Evolutionary conservation across 345 rosid genomes (phyloP).

Genomic region (Excoecaria agallocha): DNA sequence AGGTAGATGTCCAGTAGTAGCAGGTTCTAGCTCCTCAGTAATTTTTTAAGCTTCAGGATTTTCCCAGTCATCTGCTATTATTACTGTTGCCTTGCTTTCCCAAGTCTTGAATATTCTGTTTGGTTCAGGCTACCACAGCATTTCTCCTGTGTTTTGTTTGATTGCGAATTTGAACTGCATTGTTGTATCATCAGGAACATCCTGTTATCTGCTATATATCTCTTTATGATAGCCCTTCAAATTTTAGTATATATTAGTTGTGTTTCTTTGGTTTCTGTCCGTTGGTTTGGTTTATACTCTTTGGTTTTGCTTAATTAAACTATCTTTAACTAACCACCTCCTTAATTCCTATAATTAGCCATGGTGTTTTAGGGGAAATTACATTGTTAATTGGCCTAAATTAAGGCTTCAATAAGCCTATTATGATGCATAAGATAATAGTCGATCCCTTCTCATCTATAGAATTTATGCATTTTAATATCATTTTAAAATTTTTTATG

Average conservation of each 20-base stretch:
- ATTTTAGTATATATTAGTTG: background rate
- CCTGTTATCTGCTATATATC: constrained; percentile 21
- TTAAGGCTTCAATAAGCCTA: no score
- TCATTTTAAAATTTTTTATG: no score
- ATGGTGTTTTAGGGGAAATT: background rate
- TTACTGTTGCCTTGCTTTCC: constrained; percentile 21
- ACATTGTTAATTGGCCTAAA: no score
- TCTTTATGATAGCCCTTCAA: background rate
- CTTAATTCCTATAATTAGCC: background rate
- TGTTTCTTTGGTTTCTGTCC: background rate
- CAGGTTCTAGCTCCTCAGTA: constrained; percentile 10
- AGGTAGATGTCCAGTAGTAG: constrained; percentile 5
- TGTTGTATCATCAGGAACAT: constrained; percentile 16
- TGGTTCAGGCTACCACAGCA: constrained; percentile 36
- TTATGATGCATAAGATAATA: no score
- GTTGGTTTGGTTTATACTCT: background rate
- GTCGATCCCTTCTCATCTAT: no score
- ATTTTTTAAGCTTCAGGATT: constrained; percentile 28
- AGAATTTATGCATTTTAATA: no score
- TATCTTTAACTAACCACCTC: background rate
- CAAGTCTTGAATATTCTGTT: constrained; percentile 33
- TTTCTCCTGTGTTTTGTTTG: constrained; percentile 19
- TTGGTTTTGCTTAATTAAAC: background rate
- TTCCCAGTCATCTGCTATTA: constrained; percentile 37
- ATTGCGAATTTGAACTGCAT: constrained; percentile 35